phyloP scores from a whole-genome alignment of 768 basidiomycete genomes.

The Lyophyllum shimeji region DNA sequence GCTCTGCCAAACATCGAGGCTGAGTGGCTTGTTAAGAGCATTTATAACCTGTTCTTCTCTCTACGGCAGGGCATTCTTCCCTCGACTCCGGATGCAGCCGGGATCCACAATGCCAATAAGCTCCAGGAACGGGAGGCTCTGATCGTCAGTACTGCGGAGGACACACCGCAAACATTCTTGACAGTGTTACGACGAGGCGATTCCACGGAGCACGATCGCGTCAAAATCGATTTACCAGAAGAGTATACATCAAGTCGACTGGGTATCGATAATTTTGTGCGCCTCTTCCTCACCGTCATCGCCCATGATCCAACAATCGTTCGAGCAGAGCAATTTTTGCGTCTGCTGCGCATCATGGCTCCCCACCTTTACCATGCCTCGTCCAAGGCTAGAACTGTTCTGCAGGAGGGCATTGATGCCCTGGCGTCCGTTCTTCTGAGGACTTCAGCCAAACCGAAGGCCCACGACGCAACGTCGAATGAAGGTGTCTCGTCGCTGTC shows the following conservation, averaged over 20 bases:
- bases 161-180: slow-evolving; percentile 70
- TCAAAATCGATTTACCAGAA: slow-evolving; percentile 50
- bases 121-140: slow-evolving; percentile 70
- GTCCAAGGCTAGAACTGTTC: slow-evolving; percentile 46
- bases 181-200: slow-evolving; percentile 48
- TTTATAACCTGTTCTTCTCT: slow-evolving; percentile 60
- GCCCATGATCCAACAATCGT: slow-evolving; percentile 68
- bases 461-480: slow-evolving; percentile 29
- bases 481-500: slow-evolving; percentile 25
- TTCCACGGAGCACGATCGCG: slow-evolving; percentile 38
- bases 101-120: slow-evolving; percentile 64
- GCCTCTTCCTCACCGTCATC: slow-evolving; percentile 76
- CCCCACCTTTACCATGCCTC: slow-evolving; percentile 61
- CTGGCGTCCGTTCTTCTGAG: slow-evolving; percentile 56
- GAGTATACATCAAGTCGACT: slow-evolving; percentile 60
- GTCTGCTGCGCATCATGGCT: slow-evolving; percentile 54
- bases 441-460: slow-evolving; percentile 43
- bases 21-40: slow-evolving; percentile 51
- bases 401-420: slow-evolving; percentile 70
- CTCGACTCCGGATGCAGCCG: slow-evolving; percentile 56
- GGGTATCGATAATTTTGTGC: slow-evolving; percentile 63
- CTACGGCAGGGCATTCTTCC: slow-evolving; percentile 43
- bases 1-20: slow-evolving; percentile 47
- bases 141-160: slow-evolving; percentile 67
- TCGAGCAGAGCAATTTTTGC: slow-evolving; percentile 70